Evolutionary conservation across 192 early-diverging fungal species (phyloP).

Genomic region (Funneliformis geosporum): DNA sequence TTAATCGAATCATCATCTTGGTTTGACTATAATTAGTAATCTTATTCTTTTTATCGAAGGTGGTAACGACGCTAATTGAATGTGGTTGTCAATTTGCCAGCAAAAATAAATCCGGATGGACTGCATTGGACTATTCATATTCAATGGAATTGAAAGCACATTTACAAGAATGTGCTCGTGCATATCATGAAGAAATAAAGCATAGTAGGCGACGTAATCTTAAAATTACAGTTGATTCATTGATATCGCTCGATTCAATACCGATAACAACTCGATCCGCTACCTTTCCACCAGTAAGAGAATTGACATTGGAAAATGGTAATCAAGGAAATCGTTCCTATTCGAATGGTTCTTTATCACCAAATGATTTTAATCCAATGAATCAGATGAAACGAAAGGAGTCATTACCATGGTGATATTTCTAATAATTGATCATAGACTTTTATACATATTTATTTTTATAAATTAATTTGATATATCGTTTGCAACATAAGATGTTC

Average conservation of each 20-base stretch:
- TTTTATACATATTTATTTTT: no score
- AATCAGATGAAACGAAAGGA: constrained; percentile 26
- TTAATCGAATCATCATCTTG: no score
- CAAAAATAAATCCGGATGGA: constrained; percentile 27
- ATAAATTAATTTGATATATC: no score
- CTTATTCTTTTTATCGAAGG: not conserved
- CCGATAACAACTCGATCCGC: constrained; percentile 23
- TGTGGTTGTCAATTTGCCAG: constrained; percentile 15
- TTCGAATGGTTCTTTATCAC: constrained; percentile 18
- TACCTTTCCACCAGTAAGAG: constrained; percentile 14
- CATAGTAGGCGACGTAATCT: constrained; percentile 19
- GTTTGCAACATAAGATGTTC: no score
- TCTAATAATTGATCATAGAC: not conserved
- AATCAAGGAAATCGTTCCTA: not conserved
- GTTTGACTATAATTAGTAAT: no score
- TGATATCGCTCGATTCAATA: constrained; percentile 11
- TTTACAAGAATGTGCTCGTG: constrained; percentile 28
- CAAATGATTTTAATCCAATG: constrained; percentile 1
- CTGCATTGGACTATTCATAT: constrained; percentile 31
- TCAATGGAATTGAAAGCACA: constrained; percentile 11
- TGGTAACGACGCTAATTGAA: constrained; percentile 24
- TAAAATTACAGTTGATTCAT: constrained; percentile 24
- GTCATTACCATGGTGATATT: constrained; percentile 15
- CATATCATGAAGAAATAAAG: constrained; percentile 16
- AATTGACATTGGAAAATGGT: not conserved